Percentiles rank a stretch among this genome's conserved stretches.
phyloP scores from a whole-genome alignment of 1,284 basidiomycete species.

The Nidula niveotomentosa region DNA sequence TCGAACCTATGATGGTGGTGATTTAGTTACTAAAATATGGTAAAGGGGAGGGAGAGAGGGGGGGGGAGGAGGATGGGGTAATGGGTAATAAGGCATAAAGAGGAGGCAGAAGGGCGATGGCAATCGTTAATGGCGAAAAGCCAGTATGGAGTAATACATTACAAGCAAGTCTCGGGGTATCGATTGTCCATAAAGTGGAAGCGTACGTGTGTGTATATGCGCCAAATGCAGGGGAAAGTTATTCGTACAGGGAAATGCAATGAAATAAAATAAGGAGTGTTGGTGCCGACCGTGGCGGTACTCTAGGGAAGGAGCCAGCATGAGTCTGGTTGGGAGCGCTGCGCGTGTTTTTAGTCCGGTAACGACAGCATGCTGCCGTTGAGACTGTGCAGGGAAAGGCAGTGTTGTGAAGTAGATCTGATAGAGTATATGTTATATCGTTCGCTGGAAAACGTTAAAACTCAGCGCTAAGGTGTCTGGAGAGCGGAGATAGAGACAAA shows the following conservation, averaged over 20 bases:
- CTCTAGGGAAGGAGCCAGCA: no score
- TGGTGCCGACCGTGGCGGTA: no score
- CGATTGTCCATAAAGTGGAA: constrained; percentile 2
- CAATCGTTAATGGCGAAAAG: neutral
- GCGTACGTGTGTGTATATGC: neutral
- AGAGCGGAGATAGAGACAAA: constrained; percentile 20
- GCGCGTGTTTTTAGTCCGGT: no score
- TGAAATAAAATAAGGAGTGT: neutral
- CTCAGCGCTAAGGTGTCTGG: no score
- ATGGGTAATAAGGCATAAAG: neutral
- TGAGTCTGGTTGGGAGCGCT: no score
- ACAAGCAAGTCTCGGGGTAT: constrained; percentile 1
- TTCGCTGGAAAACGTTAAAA: constrained; percentile 20
- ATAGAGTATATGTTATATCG: constrained; percentile 24
- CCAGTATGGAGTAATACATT: no score
- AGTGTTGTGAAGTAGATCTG: no score
- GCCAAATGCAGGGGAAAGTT: neutral
- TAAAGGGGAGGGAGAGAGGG: neutral
- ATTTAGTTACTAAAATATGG: no score
- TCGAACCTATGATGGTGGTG: neutral
- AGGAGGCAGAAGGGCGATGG: neutral
- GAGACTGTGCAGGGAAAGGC: no score
- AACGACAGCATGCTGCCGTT: no score
- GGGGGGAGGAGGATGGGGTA: neutral
- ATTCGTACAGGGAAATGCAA: neutral